phyloP scores from a whole-genome alignment of 441 rosid genomes.

The Manihot esculenta region DNA sequence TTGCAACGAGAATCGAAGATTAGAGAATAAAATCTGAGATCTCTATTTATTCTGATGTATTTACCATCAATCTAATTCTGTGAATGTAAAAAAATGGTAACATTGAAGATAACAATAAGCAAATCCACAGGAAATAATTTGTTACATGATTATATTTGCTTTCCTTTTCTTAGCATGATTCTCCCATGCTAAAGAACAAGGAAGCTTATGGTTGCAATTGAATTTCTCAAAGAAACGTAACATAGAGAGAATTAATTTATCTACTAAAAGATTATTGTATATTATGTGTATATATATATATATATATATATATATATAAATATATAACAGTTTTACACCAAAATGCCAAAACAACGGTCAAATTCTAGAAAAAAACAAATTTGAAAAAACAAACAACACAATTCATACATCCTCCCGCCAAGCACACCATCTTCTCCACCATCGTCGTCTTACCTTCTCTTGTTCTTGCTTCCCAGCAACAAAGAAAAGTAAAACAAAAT shows the following conservation, averaged over 20 bases:
- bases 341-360: conserved; percentile 1
- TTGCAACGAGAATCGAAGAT: too few relatives aligned
- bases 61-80: too few relatives aligned
- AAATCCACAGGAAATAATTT: neutral
- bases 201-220: too few relatives aligned
- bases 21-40: too few relatives aligned
- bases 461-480: conserved; percentile 85
- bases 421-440: neutral
- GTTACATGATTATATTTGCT: too few relatives aligned
- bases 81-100: neutral
- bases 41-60: too few relatives aligned
- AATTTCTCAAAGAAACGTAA: too few relatives aligned
- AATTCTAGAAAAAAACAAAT: conserved; percentile 1
- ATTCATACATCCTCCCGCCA: neutral
- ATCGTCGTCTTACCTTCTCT: conserved; percentile 46
- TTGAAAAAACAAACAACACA: neutral
- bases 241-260: too few relatives aligned
- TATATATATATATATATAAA: neutral
- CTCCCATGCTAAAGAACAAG: too few relatives aligned
- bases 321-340: conserved; percentile 26
- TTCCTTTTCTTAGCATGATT: too few relatives aligned
- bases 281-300: too few relatives aligned
- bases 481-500: conserved; percentile 70
- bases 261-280: neutral
- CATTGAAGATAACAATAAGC: neutral